These are phyloP conservation scores for Phyllosticta citrichinensis DNA, from an alignment of 2,329 filamentous ascomycete species.

Conservation along the genomic window DNA sequence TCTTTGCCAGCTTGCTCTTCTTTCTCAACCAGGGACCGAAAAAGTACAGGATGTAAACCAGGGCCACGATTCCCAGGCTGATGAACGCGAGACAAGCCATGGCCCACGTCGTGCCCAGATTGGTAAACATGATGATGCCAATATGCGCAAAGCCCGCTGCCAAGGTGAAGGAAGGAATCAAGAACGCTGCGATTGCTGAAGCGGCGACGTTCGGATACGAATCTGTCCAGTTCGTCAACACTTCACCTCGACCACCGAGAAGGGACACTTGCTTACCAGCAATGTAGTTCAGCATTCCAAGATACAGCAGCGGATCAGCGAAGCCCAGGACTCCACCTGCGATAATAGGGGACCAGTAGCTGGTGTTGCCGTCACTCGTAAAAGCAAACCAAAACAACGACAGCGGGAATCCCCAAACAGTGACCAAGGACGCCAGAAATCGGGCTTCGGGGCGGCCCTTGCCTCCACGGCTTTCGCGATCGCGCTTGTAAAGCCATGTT, in stretches of 20 bases:
- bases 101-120: conserved; percentile 10
- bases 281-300: conserved; percentile 10
- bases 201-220: conserved; percentile 8
- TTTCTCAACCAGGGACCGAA: conserved; percentile 9
- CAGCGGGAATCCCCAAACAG: conserved; percentile 35
- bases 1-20: conserved; percentile 1
- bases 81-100: conserved; percentile 10
- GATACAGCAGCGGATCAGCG: conserved; percentile 4
- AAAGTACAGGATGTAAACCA: conserved; percentile 10
- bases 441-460: conserved; percentile 49
- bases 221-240: background rate
- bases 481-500: conserved; percentile 51
- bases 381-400: conserved; percentile 33
- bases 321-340: conserved; percentile 7
- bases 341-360: conserved; percentile 9
- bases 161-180: conserved; percentile 9
- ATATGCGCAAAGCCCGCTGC: conserved; percentile 9
- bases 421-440: conserved; percentile 43
- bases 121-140: conserved; percentile 9
- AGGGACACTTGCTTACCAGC: background rate
- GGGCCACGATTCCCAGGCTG: conserved; percentile 8
- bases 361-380: conserved; percentile 9
- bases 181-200: conserved; percentile 8
- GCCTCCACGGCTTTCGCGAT: conserved; percentile 36
- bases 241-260: background rate